Base-by-base conservation (phyloP, 1,139 yeast genomes). In the Zygosaccharomyces sapae region DNA sequence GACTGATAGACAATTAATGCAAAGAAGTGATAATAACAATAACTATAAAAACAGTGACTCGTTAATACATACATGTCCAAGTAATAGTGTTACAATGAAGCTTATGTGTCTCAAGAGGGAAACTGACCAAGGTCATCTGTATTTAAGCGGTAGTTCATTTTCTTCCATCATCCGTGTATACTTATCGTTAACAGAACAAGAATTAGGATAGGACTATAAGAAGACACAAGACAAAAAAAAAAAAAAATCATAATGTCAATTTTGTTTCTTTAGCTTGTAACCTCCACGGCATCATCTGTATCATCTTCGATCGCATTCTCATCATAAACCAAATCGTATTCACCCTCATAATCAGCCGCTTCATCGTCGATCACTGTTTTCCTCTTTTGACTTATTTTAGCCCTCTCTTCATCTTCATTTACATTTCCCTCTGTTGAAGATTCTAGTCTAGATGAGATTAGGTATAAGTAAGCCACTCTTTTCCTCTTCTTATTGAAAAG, bases 401-500 rank as follows among this genome's bases (percentile, higher is more conserved):
- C 57, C 41, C 63, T 69, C 44, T 63, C 69, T 43, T 65, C 64
- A 20, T 60, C 61, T 43, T 68, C 71, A 38, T 62, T 65, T 12
- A 59, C 52, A 44, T 51, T 45, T 13, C 66, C 57, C 46, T 66
- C 69, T 31, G 65, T 62, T 9, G 55, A 43, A 2, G 25, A 22
- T 37, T 58, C 62, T 45, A 63, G 49, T 50, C 69, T 58, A 39
- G 65, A 64, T 2, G 78, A 77, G 31, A 70, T 69, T 41, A 84
- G 64, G 59, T 88, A 86, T 27, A 92, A 67, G 63, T 86, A 92
- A 1, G 95, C 88, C 3, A 92, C 97, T 54, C 97, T 77, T 70
- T 90, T 92, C 68, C 86, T 80, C 61, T 87, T 86, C 67, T 87
- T 89, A 69, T 88, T 92, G 69, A 86, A 89, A 45, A 92, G 81